Evolutionary conservation across 2,329 filamentous ascomycete species (phyloP), one percentile per base, ranked within the genome.

Genomic region (Lasiodiplodia sp.): DNA sequence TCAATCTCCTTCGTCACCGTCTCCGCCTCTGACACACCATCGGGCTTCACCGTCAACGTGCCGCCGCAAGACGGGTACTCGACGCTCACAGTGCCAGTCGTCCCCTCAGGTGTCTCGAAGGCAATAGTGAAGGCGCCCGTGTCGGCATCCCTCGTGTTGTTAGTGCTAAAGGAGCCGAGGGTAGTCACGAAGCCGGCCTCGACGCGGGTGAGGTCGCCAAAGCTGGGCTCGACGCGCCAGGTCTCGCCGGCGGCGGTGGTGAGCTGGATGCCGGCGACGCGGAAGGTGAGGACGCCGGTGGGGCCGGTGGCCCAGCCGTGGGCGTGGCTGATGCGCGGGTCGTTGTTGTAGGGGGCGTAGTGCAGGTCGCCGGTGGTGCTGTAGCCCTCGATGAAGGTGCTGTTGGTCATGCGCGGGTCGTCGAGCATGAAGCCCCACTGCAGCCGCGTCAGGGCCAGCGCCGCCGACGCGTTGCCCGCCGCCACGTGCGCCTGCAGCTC

Each of bases 401-500:
- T 86, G 68, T 84, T 80, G 0, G 87, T 89, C 23, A 87, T 86
- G 71, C 87, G 85, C 1, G 84, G 82, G 69, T 88, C 83, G 69
- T 84, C 80, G 18, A 88, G 77, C 71, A 89, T 89, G 86, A 86
- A 88, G 11, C 87, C 88, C 88, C 88, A 90, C 64, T 81, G 82
- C 12, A 79, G 78, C 4, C 86, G 84, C 38, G 89, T 85, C 18
- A 90, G 81, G 10, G 86, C 80, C 0, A 90, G 77, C 0, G 87
- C 87, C 31, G 87, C 84, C 10, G 78, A 74, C 0, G 87, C 75
- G 69, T 83, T 80, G 0, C 82, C 80, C 0, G 82, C 82, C 0
- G 79, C 75, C 4, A 89, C 78, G 71, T 89, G 88, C 1, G 83
- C 87, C 73, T 87, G 85, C 31, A 90, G 81, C 72, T 90, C 88